Evolutionary conservation across 192 early-diverging fungal species (phyloP).

Genomic region (Geranomyces michiganensis): DNA sequence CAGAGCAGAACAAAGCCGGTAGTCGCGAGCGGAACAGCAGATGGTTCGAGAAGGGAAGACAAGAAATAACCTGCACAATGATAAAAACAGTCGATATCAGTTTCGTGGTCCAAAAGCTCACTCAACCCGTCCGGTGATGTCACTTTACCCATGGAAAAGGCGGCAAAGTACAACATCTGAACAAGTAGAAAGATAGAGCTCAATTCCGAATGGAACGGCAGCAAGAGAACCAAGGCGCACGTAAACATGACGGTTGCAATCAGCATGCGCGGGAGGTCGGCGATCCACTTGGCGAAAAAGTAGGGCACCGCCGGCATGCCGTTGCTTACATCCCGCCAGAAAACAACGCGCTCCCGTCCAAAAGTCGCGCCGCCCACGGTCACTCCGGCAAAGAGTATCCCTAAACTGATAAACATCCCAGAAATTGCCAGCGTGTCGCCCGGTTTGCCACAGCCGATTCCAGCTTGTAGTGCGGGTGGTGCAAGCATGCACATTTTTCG

Average conservation of each 20-base stretch:
- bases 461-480: conserved; percentile 28
- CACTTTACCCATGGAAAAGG: conserved; percentile 56
- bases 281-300: conserved; percentile 62
- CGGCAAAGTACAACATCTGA: conserved; percentile 53
- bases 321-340: conserved; percentile 62
- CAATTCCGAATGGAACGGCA: conserved; percentile 44
- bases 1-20: conserved; percentile 67
- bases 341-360: conserved; percentile 62
- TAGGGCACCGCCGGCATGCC: conserved; percentile 66
- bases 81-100: neutral
- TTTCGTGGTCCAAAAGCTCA: no score
- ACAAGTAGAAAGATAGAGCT: conserved; percentile 47
- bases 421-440: conserved; percentile 41
- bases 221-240: conserved; percentile 60
- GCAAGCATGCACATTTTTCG: conserved; percentile 48
- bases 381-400: conserved; percentile 64
- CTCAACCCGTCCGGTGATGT: neutral
- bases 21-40: conserved; percentile 50
- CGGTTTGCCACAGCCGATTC: conserved; percentile 20
- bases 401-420: conserved; percentile 62
- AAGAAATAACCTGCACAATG: conserved; percentile 48
- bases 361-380: conserved; percentile 62
- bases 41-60: conserved; percentile 48
- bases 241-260: conserved; percentile 62
- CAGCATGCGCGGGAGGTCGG: conserved; percentile 63